Percentiles rank a stretch among this genome's conserved stretches.
Evolutionary conservation across 23 red algal genomes (phyloP).

Genomic region (Pyropia yezoensis): DNA sequence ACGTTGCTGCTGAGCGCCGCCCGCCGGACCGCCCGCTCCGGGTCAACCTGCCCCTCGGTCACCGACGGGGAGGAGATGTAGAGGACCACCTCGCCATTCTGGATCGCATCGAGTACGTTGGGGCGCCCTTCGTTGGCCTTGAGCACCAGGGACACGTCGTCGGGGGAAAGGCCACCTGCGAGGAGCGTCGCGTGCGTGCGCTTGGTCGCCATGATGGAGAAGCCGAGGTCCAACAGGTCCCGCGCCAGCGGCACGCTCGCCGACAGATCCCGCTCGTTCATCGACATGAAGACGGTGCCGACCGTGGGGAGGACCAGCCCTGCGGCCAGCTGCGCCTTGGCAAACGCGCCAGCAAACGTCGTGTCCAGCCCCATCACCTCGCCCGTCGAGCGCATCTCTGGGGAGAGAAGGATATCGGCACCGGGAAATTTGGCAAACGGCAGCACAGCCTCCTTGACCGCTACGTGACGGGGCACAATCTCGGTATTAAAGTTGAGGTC

Average conservation of each 20-base stretch:
- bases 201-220: slow-evolving; percentile 66
- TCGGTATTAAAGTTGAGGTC: slow-evolving; percentile 77
- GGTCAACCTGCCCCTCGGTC: slow-evolving; percentile 43
- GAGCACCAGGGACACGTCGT: slow-evolving; percentile 69
- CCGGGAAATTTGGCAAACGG: slow-evolving; percentile 96
- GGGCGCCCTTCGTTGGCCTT: slow-evolving; percentile 91
- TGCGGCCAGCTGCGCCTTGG: slow-evolving; percentile 86
- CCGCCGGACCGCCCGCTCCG: slow-evolving; percentile 44
- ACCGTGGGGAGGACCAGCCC: slow-evolving; percentile 69
- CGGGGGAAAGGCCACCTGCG: slow-evolving; percentile 57
- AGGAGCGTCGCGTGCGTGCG: slow-evolving; percentile 72
- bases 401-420: slow-evolving; percentile 91
- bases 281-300: slow-evolving; percentile 71
- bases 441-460: slow-evolving; percentile 94
- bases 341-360: slow-evolving; percentile 80
- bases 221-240: slow-evolving; percentile 90
- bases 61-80: slow-evolving; percentile 84
- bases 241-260: slow-evolving; percentile 53
- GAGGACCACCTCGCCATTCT: slow-evolving; percentile 86
- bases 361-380: slow-evolving; percentile 99
- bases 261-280: slow-evolving; percentile 76
- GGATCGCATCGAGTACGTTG: slow-evolving; percentile 81
- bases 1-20: slow-evolving; percentile 72
- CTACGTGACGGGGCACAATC: slow-evolving; percentile 73
- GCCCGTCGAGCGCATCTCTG: slow-evolving; percentile 98